Percentiles rank a stretch among this genome's conserved stretches.
Conservation (phyloP, 768 basidiomycete species). For the Leucocoprinus leucothites region DNA sequence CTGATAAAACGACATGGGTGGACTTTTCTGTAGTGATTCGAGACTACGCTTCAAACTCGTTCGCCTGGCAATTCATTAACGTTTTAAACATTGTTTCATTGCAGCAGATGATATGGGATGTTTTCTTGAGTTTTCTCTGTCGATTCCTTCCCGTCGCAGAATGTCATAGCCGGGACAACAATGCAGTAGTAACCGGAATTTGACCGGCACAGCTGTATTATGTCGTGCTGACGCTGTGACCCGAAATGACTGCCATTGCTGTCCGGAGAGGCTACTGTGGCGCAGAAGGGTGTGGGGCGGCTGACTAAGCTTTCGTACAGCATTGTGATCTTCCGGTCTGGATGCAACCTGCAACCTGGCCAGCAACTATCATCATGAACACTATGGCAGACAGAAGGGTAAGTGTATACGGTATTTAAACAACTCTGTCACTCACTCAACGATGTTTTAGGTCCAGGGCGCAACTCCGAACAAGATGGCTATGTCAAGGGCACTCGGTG, state of each 20-base stretch:
- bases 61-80: too few species aligned
- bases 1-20: too few species aligned
- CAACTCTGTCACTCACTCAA: background rate
- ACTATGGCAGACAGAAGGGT: slow-evolving; percentile 32
- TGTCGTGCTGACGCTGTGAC: background rate
- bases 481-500: slow-evolving; percentile 85
- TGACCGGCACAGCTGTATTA: background rate
- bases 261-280: background rate
- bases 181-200: too few species aligned
- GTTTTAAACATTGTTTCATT: too few species aligned
- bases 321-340: slow-evolving; percentile 1
- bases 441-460: slow-evolving; percentile 20
- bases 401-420: background rate
- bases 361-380: slow-evolving; percentile 12
- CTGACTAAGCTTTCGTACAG: slow-evolving; percentile 14
- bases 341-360: slow-evolving; percentile 1
- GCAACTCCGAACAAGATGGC: slow-evolving; percentile 56
- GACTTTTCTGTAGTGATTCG: too few species aligned
- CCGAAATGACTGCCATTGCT: background rate
- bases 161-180: too few species aligned
- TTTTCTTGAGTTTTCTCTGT: too few species aligned
- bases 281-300: slow-evolving; percentile 3
- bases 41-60: too few species aligned
- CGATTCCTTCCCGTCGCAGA: too few species aligned
- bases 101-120: too few species aligned